Base-by-base conservation (phyloP, 192 early-diverging fungal genomes). In the Backusella circina region DNA sequence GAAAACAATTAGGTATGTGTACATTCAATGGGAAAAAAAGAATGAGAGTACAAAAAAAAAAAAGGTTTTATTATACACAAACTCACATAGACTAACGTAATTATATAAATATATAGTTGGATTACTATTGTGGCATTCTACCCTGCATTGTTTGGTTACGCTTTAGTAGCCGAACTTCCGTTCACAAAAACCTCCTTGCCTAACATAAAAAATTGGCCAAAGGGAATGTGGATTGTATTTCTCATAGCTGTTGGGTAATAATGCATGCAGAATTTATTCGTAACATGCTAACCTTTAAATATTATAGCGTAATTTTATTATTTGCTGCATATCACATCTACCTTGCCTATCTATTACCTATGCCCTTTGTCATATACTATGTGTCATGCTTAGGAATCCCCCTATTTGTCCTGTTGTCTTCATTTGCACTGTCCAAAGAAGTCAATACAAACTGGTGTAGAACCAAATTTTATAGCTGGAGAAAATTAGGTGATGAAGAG, bases 161-260 rank as follows among this genome's bases (percentile, higher is more conserved):
- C 81, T 10, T 39, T 84, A 32, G 86, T 94, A 10, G 90, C 88
- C 9, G 90, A 93, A 78, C 71, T 92, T 30, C 88, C 90, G 3
- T 91, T 92, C 72, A 80, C 91, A 69, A 88, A 89, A 54, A 88
- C 90, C 0, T 92, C 91, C 3, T 73, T 94, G 30, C 86, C 86
- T 18, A 79, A 81, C 3, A 90, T 88, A 79, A 86, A 86, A 39
- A 54, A 81, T 4, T 94, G 93, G 93, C 83, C 88, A 65, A 80
- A 80, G 51, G 86, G 85, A 9, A 90, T 91, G 83, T 93, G 91
- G 84, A 83, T 84, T 4, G 82, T 92, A 18, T 89, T 90, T 79
- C 67, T 88, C 15, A 61, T 77, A 1, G 93, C 89, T 2, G 50
- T 91, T 18, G 81, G 57, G 81, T 82, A 79, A 73, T 57, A 18